phyloP scores from a whole-genome alignment of 495 filamentous ascomycete genomes.

The Copromyces sp. region DNA sequence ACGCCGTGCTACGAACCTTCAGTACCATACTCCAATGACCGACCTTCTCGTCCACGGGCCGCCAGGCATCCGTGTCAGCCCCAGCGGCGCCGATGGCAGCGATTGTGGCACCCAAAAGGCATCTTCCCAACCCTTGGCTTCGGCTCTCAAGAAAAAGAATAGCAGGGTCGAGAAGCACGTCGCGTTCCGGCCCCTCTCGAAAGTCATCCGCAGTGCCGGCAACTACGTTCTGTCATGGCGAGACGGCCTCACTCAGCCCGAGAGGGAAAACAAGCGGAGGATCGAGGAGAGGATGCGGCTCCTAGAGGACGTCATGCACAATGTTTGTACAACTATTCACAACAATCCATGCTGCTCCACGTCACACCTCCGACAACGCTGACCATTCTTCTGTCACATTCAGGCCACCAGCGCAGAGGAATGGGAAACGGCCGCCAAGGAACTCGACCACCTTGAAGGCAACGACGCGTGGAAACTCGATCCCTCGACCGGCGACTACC shows the following conservation, averaged over 20 bases:
- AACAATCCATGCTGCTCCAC: background rate
- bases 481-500: conserved; percentile 49
- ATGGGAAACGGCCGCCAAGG: conserved; percentile 60
- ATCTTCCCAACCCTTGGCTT: background rate
- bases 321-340: conserved; percentile 31
- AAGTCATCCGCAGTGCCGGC: conserved; percentile 23
- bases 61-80: conserved; percentile 6
- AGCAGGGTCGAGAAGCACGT: conserved; percentile 2
- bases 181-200: conserved; percentile 10
- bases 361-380: background rate
- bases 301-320: conserved; percentile 50
- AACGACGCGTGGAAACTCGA: conserved; percentile 73
- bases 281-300: conserved; percentile 53
- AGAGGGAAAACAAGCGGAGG: conserved; percentile 39
- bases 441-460: conserved; percentile 71
- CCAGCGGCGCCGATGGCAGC: background rate
- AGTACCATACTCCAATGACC: conserved; percentile 10
- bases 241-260: conserved; percentile 46
- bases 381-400: background rate
- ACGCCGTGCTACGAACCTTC: background rate
- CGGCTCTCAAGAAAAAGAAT: conserved; percentile 5
- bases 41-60: conserved; percentile 16
- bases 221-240: conserved; percentile 39
- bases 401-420: conserved; percentile 54
- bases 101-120: conserved; percentile 3